These are phyloP conservation scores for Hordeum pubiflorum DNA, from an alignment of 202 grass and related monocot genomes.

Conservation along the genomic window DNA sequence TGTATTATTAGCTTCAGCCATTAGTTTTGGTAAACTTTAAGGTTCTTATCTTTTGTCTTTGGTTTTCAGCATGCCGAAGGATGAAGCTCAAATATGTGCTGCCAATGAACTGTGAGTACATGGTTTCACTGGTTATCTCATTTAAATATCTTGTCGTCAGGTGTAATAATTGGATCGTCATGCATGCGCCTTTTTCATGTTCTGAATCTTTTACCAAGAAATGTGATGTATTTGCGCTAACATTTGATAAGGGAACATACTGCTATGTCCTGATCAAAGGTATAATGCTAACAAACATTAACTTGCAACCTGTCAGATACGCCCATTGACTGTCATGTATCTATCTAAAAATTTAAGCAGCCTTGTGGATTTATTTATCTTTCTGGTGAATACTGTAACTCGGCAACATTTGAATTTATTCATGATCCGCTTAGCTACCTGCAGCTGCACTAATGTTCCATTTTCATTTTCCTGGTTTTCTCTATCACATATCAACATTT, in stretches of 20 bases:
- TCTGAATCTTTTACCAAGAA: constrained; percentile 8
- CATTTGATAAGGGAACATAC: not conserved
- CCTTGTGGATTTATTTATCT: not conserved
- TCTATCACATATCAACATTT: not conserved
- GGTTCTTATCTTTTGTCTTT: constrained; percentile 18
- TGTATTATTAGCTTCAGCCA: not conserved
- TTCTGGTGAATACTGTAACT: not conserved
- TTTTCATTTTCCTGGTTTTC: not conserved
- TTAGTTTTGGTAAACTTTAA: constrained; percentile 1
- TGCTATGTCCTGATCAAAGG: not conserved
- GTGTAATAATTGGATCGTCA: too few relatives aligned
- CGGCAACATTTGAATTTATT: not conserved
- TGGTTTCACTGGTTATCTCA: not conserved
- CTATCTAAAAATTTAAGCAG: not conserved
- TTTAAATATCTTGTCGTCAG: not conserved
- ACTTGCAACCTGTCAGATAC: not conserved
- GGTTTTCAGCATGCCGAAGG: constrained; percentile 87
- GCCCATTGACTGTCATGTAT: not conserved
- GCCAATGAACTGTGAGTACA: constrained; percentile 78
- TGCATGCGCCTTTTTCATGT: constrained; percentile 4
- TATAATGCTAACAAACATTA: not conserved
- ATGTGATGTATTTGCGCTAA: not conserved
- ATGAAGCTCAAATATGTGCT: constrained; percentile 87
- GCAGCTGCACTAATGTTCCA: not conserved
- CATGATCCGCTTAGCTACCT: not conserved